A percentile compares a stretch with the other conserved stretches of the same genome.
These are phyloP conservation scores for Artemisia princeps DNA, from an alignment of 140 eudicot genomes.

Conservation along the genomic window DNA sequence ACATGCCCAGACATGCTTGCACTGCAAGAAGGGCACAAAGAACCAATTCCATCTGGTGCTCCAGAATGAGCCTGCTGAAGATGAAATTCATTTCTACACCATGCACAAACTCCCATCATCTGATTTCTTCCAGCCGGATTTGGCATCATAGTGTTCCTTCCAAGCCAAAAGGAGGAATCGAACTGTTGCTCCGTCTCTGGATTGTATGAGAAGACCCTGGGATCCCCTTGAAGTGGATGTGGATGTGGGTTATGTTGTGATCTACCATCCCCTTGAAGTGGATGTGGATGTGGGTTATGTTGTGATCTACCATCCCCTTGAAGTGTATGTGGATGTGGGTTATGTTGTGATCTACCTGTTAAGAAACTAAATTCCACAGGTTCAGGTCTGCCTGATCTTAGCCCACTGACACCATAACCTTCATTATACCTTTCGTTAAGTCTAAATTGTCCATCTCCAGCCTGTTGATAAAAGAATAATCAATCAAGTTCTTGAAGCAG, in stretches of 20 bases:
- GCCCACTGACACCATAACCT: conserved; percentile 36
- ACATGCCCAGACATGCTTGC: conserved; percentile 50
- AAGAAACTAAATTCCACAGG: conserved; percentile 88
- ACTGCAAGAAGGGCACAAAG: conserved; percentile 69
- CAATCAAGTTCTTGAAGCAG: neutral
- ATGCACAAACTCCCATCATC: conserved; percentile 51
- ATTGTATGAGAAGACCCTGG: conserved; percentile 40
- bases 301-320: conserved; percentile 39
- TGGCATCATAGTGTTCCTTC: conserved; percentile 48
- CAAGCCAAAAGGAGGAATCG: conserved; percentile 62
- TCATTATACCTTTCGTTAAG: conserved; percentile 40
- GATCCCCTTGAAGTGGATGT: conserved; percentile 40
- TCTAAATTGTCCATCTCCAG: conserved; percentile 39
- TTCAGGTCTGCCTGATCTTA: conserved; percentile 41
- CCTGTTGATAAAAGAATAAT: conserved; percentile 33
- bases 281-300: conserved; percentile 34
- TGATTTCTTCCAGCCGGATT: conserved; percentile 43
- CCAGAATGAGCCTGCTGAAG: conserved; percentile 43
- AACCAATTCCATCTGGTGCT: conserved; percentile 44
- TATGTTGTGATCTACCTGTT: conserved; percentile 43
- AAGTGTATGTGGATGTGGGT: conserved; percentile 33
- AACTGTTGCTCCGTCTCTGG: conserved; percentile 46
- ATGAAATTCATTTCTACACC: conserved; percentile 73
- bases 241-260: conserved; percentile 35
- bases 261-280: conserved; percentile 39